Conservation (phyloP, 2,329 filamentous ascomycete species). For the Dactylellina cionopaga region DNA sequence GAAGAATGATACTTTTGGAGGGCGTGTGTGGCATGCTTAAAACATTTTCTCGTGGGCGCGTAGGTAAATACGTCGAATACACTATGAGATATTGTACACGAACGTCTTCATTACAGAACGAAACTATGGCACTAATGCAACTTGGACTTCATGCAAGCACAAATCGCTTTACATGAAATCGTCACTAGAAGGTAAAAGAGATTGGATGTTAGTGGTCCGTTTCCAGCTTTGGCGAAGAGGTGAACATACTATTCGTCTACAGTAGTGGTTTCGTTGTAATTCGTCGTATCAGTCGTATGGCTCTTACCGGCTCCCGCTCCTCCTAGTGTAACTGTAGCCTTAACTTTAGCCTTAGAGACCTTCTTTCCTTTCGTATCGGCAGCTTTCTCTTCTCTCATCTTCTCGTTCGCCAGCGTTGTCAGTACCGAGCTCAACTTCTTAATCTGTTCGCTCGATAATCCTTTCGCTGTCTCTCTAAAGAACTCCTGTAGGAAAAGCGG, state of each 20-base stretch:
- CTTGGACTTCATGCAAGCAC: background rate
- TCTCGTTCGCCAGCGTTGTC: slow-evolving; percentile 94
- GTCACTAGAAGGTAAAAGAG: slow-evolving; percentile 16
- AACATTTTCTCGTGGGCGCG: too few species aligned
- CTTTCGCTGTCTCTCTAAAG: slow-evolving; percentile 83
- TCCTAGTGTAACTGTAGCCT: slow-evolving; percentile 79
- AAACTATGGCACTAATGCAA: too few species aligned
- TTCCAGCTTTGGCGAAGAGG: background rate
- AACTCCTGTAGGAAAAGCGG: slow-evolving; percentile 90
- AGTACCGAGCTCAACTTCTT: slow-evolving; percentile 91
- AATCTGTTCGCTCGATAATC: slow-evolving; percentile 89
- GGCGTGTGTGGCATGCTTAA: too few species aligned
- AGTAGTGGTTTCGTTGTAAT: slow-evolving; percentile 79
- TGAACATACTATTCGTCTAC: slow-evolving; percentile 82
- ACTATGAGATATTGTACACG: slow-evolving; percentile 7
- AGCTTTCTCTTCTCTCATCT: slow-evolving; percentile 97
- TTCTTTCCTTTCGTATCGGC: slow-evolving; percentile 96
- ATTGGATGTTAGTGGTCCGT: background rate
- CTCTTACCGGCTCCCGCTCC: slow-evolving; percentile 65
- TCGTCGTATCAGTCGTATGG: slow-evolving; percentile 72
- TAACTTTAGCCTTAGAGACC: slow-evolving; percentile 94
- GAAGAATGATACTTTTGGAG: background rate
- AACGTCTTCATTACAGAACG: background rate
- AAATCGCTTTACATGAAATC: slow-evolving; percentile 51
- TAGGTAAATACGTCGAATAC: background rate